A percentile compares a stretch with the other conserved stretches of the same genome.
phyloP scores from a whole-genome alignment of 2,329 filamentous ascomycete species.

The Thermoascus crustaceus region DNA sequence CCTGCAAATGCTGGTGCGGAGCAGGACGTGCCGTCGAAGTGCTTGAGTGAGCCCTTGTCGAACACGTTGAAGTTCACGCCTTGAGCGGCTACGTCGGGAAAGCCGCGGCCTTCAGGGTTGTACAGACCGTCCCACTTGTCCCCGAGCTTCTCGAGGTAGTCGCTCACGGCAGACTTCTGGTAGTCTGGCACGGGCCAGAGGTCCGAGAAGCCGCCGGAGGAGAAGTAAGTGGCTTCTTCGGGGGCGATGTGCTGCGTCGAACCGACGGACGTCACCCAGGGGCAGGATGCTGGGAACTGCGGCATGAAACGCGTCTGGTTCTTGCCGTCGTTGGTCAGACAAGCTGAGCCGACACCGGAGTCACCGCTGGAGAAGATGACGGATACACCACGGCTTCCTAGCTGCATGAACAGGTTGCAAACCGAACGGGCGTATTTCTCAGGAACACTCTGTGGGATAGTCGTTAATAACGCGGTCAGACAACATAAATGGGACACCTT shows the following conservation, averaged over 20 bases:
- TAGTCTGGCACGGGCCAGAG: slow-evolving; percentile 28
- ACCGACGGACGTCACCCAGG: slow-evolving; percentile 35
- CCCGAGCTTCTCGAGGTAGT: slow-evolving; percentile 24
- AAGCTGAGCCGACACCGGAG: slow-evolving; percentile 35
- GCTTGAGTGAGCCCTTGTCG: slow-evolving; percentile 18
- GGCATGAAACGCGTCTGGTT: slow-evolving; percentile 34
- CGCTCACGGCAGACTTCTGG: slow-evolving; percentile 26
- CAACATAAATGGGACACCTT: neutral
- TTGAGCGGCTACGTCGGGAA: slow-evolving; percentile 36
- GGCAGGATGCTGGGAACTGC: slow-evolving; percentile 34
- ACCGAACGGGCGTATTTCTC: slow-evolving; percentile 29
- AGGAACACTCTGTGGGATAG: slow-evolving; percentile 21
- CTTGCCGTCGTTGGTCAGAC: slow-evolving; percentile 25
- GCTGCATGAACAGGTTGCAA: slow-evolving; percentile 41
- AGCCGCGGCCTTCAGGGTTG: slow-evolving; percentile 29
- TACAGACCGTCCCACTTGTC: slow-evolving; percentile 19
- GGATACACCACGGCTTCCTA: slow-evolving; percentile 43
- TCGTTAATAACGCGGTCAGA: neutral
- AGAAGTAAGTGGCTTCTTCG: slow-evolving; percentile 34
- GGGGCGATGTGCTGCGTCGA: slow-evolving; percentile 30
- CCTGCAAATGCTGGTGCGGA: slow-evolving; percentile 52
- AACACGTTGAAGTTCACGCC: slow-evolving; percentile 26
- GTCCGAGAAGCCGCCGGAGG: slow-evolving; percentile 35
- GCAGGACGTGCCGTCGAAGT: slow-evolving; percentile 38
- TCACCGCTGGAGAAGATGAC: slow-evolving; percentile 44